These are phyloP conservation scores for Cladobotryum mycophilum DNA, from an alignment of 2,329 filamentous ascomycete genomes.

Conservation along the genomic window DNA sequence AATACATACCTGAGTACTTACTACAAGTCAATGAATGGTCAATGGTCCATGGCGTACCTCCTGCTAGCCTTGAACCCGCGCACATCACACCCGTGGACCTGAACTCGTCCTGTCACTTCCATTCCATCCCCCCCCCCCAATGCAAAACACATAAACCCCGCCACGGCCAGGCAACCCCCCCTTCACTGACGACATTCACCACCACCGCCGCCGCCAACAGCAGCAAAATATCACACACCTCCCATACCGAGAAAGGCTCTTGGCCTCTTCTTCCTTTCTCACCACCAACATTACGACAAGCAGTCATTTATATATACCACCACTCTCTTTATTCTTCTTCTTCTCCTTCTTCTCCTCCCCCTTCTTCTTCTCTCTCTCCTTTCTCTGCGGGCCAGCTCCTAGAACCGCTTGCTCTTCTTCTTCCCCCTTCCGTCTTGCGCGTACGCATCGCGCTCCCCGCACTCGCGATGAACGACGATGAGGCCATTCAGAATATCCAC, in stretches of 20 bases:
- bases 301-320: background rate
- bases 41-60: too few relatives aligned
- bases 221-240: constrained; percentile 13
- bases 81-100: too few relatives aligned
- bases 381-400: constrained; percentile 4
- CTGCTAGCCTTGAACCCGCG: too few relatives aligned
- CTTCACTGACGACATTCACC: constrained; percentile 33
- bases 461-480: constrained; percentile 56
- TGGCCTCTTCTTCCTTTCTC: background rate
- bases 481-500: constrained; percentile 71
- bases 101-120: too few relatives aligned
- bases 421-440: constrained; percentile 26
- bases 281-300: too few relatives aligned
- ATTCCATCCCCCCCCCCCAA: too few relatives aligned
- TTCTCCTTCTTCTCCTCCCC: constrained; percentile 4
- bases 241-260: constrained; percentile 11
- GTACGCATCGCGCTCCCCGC: constrained; percentile 33
- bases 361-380: constrained; percentile 3
- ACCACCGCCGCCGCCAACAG: constrained; percentile 20
- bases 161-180: constrained; percentile 18
- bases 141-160: constrained; percentile 20
- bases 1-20: too few relatives aligned
- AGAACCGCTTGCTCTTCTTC: constrained; percentile 6
- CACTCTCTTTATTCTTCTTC: constrained; percentile 3
- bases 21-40: too few relatives aligned